Base-by-base conservation (phyloP, 1,284 basidiomycete species). In the Cryptococcus sp. region DNA sequence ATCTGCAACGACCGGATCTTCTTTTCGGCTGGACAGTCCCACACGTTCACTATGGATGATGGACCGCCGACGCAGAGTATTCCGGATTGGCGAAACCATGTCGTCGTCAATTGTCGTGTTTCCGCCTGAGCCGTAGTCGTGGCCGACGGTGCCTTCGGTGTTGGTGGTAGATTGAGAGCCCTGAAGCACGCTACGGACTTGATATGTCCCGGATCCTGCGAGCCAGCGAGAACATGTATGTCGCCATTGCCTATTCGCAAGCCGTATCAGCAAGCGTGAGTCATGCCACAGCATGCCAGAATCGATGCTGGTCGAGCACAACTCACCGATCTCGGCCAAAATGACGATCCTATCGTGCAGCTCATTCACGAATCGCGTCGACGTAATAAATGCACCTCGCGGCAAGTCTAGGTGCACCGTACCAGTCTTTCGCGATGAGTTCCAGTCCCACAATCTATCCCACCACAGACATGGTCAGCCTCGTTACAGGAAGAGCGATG, bases 21-120 rank as follows among this genome's bases (percentile, higher is more conserved):
- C 38, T 65, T 53, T 49, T 74, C 72, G 1, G 70, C 69, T 10
- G 71, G 71, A 58, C 68, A 70, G 52, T 74, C 72, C 72, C 72
- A 74, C 1, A 70, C 62, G 38, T 71, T 73, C 46, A 74, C 57
- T 10, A 64, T 51, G 11, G 53, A 47, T 19, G 57, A 54, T 16
- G 61, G 48, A 0, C 72, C 72, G 0, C 67, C 72, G 0, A 73
- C 70, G 42, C 57, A 62, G 22, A 73, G 48, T 40, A 61, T 61
- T 8, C 72, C 72, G 7, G 59, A 61, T 47, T 66, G 65, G 17
- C 72, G 56, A 58, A 60, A 74, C 72, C 72, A 74, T 16, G 67
- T 64, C 15, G 64, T 66, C 3, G 62, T 50, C 22, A 74, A 38
- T n/a, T 50, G 50, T 40, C 51, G 54, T 31, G 47, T n/a, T 8